Conservation (phyloP, 2,329 filamentous ascomycete genomes). For the Ilyonectria sp. region DNA sequence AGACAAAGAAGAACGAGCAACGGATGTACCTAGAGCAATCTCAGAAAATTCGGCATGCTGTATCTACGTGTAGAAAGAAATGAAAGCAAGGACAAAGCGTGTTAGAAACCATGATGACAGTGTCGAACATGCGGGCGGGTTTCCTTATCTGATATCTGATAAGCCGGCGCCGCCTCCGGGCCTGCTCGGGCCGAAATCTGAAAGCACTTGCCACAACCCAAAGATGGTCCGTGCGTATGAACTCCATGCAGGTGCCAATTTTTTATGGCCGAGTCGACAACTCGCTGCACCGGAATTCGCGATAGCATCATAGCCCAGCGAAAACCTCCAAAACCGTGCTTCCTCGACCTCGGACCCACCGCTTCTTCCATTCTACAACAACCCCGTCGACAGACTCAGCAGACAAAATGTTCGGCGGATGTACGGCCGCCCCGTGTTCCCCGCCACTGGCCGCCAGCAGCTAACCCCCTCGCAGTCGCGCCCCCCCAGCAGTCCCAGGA, state of each 20-base stretch:
- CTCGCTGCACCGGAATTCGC: conserved; percentile 29
- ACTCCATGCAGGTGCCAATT: conserved; percentile 28
- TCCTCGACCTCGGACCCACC: conserved; percentile 11
- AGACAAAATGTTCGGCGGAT: conserved; percentile 74
- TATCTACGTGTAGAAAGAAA: neutral
- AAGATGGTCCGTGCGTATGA: conserved; percentile 34
- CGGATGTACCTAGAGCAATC: too few relatives aligned
- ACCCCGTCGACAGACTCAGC: conserved; percentile 3
- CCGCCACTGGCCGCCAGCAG: conserved; percentile 8
- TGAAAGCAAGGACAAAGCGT: neutral
- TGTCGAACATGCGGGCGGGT: too few relatives aligned
- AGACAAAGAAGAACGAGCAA: neutral
- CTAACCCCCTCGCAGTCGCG: conserved; percentile 64
- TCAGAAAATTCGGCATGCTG: neutral
- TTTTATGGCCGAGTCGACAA: conserved; percentile 35
- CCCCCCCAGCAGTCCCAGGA: conserved; percentile 79
- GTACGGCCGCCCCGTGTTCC: conserved; percentile 57
- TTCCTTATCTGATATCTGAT: conserved; percentile 45
- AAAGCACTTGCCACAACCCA: neutral
- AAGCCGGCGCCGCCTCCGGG: conserved; percentile 13
- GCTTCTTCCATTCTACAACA: conserved; percentile 3
- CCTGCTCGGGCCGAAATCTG: conserved; percentile 13
- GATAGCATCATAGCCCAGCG: conserved; percentile 47
- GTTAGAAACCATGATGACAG: too few relatives aligned
- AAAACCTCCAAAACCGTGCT: conserved; percentile 25